A percentile compares a stretch with the other conserved stretches of the same genome.
Conservation (phyloP, 2,329 filamentous ascomycete genomes). For the Amesomyces nigricolor region DNA sequence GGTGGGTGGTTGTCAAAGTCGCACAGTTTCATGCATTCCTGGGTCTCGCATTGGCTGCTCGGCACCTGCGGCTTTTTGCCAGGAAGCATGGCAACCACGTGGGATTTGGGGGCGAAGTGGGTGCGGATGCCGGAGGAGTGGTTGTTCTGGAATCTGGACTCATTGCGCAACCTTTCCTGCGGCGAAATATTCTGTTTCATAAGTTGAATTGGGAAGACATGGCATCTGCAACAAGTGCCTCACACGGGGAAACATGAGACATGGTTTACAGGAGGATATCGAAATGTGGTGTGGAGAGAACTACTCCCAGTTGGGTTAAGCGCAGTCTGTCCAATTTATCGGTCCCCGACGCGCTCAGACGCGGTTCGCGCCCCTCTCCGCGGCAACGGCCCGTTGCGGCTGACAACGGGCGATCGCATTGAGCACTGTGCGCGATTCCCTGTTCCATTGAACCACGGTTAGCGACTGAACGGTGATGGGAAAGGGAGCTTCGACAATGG, state of each 20-base stretch:
- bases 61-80: background rate
- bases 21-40: background rate
- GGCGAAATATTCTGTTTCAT: no score
- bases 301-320: background rate
- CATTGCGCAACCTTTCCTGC: background rate
- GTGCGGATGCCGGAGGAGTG: background rate
- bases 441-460: no score
- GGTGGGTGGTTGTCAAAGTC: background rate
- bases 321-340: background rate
- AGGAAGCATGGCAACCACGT: slow-evolving; percentile 9
- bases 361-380: background rate
- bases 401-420: slow-evolving; percentile 5
- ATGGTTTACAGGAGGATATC: background rate
- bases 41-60: background rate
- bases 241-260: no score
- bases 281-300: no score
- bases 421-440: background rate
- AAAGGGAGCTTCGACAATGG: no score
- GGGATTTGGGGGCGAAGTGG: background rate
- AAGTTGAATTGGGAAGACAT: no score
- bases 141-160: background rate
- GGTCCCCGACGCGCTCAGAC: background rate
- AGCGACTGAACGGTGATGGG: no score
- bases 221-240: no score
- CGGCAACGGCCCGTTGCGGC: slow-evolving; percentile 9